Evolutionary conservation across 2,329 filamentous ascomycete genomes (phyloP), one percentile per base, ranked within the genome.

Genomic region (Aureobasidium sp.): DNA sequence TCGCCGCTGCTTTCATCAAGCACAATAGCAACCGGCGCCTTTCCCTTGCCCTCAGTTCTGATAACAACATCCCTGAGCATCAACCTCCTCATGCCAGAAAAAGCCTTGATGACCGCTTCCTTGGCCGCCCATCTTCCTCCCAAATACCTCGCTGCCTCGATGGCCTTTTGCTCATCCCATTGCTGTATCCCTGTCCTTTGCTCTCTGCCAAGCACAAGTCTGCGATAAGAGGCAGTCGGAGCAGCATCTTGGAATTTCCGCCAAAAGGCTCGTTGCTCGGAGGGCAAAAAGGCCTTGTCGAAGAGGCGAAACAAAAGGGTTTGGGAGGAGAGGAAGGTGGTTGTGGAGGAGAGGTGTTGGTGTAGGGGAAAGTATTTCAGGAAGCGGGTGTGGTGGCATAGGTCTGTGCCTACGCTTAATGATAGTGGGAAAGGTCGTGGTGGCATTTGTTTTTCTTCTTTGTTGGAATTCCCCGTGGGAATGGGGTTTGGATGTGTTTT

Each of bases 331-430:
- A 15, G 25, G 14, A 3, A 22, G 2, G 15, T 48, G 7, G 25
- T n/a, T 2, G 45, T 48, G 14, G 15, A 17, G 25, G 44, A 20
- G 8, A 17, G 22, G 8, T 45, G 20, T 31, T 48, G 45, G 27
- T 57, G 39, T 2, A n/a, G 1, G 25, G 29, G 31, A 3, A 57
- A 36, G 37, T 58, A 51, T 22, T 74, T 72, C 64, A 78, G 76
- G 63, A 96, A 84, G 61, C 91, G 85, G 0, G 80, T 74, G 62
- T 91, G 82, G 62, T 81, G 81, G 73, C 89, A 91, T 62, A 96
- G 87, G 71, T 96, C 91, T 52, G 84, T 93, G 63, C 91, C 91
- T 58, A 96, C 77, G 53, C 81, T 81, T 15, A 93, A 70, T 0
- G 85, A 78, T n/a, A 85, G 78, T 1, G 87, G 86, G 68, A 92